A percentile compares a stretch with the other conserved stretches of the same genome.
Evolutionary conservation across 1,284 basidiomycete genomes (phyloP).

Genomic region (Cryptococcus sp.): DNA sequence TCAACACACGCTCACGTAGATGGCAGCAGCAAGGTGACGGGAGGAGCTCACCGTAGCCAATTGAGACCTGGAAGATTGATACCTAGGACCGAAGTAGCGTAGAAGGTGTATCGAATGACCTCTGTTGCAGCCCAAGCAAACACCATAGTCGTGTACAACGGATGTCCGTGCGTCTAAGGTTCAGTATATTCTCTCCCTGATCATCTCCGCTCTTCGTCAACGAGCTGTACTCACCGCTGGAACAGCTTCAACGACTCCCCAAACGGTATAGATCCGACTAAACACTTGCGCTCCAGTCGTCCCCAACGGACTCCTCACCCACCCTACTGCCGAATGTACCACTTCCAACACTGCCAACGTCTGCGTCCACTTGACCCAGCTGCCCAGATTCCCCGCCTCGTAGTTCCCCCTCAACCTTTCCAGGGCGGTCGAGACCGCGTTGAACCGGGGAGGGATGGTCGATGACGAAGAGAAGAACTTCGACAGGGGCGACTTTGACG

Average conservation of each 20-base stretch:
- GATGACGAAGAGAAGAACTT: background rate
- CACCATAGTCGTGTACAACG: slow-evolving; percentile 85
- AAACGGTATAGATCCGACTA: slow-evolving; percentile 79
- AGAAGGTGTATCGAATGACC: slow-evolving; percentile 86
- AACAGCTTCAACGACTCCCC: slow-evolving; percentile 67
- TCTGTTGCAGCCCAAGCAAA: slow-evolving; percentile 91
- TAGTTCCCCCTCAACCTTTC: slow-evolving; percentile 53
- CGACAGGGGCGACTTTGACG: background rate
- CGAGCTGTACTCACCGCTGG: slow-evolving; percentile 32
- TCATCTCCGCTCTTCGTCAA: background rate
- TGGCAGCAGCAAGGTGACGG: slow-evolving; percentile 50
- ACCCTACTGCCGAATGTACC: slow-evolving; percentile 70
- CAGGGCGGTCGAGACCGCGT: slow-evolving; percentile 43
- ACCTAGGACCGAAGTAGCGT: slow-evolving; percentile 65
- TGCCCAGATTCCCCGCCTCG: slow-evolving; percentile 52
- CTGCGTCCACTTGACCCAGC: slow-evolving; percentile 67
- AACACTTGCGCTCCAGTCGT: slow-evolving; percentile 84
- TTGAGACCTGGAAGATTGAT: slow-evolving; percentile 44
- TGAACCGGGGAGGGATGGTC: slow-evolving; percentile 2
- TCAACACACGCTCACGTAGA: slow-evolving; percentile 45
- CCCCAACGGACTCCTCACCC: slow-evolving; percentile 75
- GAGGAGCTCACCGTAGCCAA: slow-evolving; percentile 50
- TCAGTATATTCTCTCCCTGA: background rate
- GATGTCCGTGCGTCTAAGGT: slow-evolving; percentile 61
- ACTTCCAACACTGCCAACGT: slow-evolving; percentile 75